Evolutionary conservation across 2,329 filamentous ascomycete genomes (phyloP), one percentile per base, ranked within the genome.

Genomic region (Capronia coronata): DNA sequence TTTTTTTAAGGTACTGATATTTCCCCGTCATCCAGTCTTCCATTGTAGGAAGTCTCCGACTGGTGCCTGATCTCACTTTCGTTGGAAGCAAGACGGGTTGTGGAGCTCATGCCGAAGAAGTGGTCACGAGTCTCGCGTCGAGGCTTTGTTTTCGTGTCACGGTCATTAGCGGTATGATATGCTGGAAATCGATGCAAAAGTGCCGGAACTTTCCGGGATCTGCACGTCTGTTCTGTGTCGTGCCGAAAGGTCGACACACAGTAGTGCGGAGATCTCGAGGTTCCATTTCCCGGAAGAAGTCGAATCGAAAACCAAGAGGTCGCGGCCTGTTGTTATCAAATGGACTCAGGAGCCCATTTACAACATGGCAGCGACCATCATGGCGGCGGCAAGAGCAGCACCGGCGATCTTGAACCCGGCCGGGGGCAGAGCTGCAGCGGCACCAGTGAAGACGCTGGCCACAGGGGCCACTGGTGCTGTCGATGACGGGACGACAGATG

Each of bases 41-140:
- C n/a, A n/a, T n/a, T n/a, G n/a, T n/a, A n/a, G n/a, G n/a, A n/a
- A n/a, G n/a, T n/a, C n/a, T n/a, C n/a, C n/a, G n/a, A n/a, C n/a
- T n/a, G n/a, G n/a, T n/a, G n/a, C n/a, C n/a, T n/a, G n/a, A n/a
- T n/a, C n/a, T n/a, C n/a, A n/a, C n/a, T n/a, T n/a, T n/a, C n/a
- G n/a, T n/a, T n/a, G n/a, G n/a, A n/a, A n/a, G n/a, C n/a, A n/a
- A n/a, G n/a, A n/a, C n/a, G n/a, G n/a, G n/a, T n/a, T n/a, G n/a
- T n/a, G 16, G 14, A 25, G 40, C 53, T 52, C 53, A 56, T 50
- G 49, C 22, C 48, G 46, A 50, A 52, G 11, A 43, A 50, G 49
- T 52, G 49, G 51, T 52, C 49, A 52, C 52, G 52, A 55, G 49
- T 49, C 14, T 54, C 23, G 21, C n/a, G n/a, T 49, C 23, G 43